Evolutionary conservation across 2,329 filamentous ascomycete species (phyloP).

Genomic region (Sphaerulina populicola): DNA sequence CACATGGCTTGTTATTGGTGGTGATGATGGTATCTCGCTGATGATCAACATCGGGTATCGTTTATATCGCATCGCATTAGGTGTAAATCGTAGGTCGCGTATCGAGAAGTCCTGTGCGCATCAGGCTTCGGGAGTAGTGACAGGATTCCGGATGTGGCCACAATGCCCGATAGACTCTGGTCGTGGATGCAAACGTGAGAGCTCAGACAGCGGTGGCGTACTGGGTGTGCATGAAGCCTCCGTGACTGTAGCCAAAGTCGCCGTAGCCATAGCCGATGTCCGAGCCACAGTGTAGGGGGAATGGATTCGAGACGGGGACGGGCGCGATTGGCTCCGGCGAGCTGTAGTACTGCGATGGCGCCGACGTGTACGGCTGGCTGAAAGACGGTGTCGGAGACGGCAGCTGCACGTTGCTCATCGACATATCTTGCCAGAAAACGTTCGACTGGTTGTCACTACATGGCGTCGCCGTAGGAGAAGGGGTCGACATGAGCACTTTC

Average conservation of each 20-base stretch:
- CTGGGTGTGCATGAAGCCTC: slow-evolving; percentile 61
- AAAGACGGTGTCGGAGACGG: slow-evolving; percentile 72
- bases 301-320: slow-evolving; percentile 76
- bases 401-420: slow-evolving; percentile 61
- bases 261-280: slow-evolving; percentile 55
- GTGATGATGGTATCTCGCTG: slow-evolving; percentile 30
- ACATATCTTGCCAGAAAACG: slow-evolving; percentile 71
- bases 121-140: slow-evolving; percentile 26
- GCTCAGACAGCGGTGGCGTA: slow-evolving; percentile 74
- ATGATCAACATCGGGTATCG: slow-evolving; percentile 36
- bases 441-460: slow-evolving; percentile 62
- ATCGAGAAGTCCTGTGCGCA: slow-evolving; percentile 36
- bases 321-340: slow-evolving; percentile 65
- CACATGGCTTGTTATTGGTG: slow-evolving; percentile 40
- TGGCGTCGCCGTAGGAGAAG: slow-evolving; percentile 60
- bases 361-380: slow-evolving; percentile 63
- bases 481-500: slow-evolving; percentile 84
- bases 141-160: slow-evolving; percentile 32
- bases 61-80: slow-evolving; percentile 33
- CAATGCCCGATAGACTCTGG: slow-evolving; percentile 32
- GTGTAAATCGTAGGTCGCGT: slow-evolving; percentile 36
- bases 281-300: slow-evolving; percentile 74
- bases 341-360: slow-evolving; percentile 60
- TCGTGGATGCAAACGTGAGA: slow-evolving; percentile 40
- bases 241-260: slow-evolving; percentile 79